Evolutionary conservation across 75 land plant species (phyloP).

Genomic region (Chamaecyparis obtusa): DNA sequence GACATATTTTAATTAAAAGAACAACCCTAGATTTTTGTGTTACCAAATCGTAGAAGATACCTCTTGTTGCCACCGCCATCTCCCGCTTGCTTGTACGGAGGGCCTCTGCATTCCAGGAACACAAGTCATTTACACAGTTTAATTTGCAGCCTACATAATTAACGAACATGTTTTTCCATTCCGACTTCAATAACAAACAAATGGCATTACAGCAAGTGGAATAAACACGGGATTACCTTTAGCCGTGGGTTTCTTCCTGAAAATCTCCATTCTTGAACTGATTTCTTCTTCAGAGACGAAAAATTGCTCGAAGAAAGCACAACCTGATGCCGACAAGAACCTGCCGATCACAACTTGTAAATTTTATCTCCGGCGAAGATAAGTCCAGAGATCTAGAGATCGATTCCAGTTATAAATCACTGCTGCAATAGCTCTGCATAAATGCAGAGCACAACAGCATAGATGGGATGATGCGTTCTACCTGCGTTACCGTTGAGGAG

Average conservation of each 20-base stretch:
- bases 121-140: background rate
- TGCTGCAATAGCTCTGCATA: too few species aligned
- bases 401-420: background rate
- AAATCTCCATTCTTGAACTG: constrained; percentile 43
- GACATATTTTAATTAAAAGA: background rate
- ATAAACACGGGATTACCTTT: constrained; percentile 39
- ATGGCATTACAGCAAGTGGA: background rate
- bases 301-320: background rate
- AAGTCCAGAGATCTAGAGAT: background rate
- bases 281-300: background rate
- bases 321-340: background rate
- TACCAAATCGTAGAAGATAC: constrained; percentile 24
- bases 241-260: constrained; percentile 66
- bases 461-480: too few species aligned
- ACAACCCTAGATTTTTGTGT: background rate
- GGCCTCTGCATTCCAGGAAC: constrained; percentile 55
- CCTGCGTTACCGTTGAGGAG: too few species aligned
- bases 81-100: constrained; percentile 88
- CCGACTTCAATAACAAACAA: background rate
- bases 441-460: too few species aligned
- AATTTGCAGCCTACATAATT: background rate
- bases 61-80: constrained; percentile 92
- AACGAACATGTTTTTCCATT: background rate
- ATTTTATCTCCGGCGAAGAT: background rate
- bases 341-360: background rate